phyloP scores from a whole-genome alignment of 75 land plant genomes.

The Picea sitchensis region DNA sequence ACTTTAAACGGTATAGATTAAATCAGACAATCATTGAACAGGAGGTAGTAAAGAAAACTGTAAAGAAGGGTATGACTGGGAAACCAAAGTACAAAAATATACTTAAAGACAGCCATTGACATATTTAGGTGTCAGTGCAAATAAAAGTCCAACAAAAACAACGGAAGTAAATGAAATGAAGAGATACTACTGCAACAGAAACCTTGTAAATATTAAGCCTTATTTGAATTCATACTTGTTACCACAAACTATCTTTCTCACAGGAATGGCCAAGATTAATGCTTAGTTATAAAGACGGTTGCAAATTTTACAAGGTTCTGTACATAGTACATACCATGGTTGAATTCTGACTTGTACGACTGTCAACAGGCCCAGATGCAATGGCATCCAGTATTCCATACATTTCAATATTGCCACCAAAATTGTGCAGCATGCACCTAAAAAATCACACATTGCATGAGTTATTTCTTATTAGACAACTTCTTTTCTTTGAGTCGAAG shows the following conservation, averaged over 20 bases:
- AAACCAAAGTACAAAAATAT: no score
- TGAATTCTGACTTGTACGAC: constrained; percentile 70
- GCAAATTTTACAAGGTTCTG: neutral
- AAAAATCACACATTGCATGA: neutral
- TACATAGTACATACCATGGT: constrained; percentile 77
- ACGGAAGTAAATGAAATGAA: neutral
- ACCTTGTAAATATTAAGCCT: neutral
- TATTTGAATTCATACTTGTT: neutral
- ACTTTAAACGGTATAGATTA: no score
- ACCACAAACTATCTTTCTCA: neutral
- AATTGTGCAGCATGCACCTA: constrained; percentile 99
- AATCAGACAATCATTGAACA: neutral
- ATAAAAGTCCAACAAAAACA: neutral
- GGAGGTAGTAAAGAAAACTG: neutral
- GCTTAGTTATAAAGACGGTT: neutral
- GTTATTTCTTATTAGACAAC: neutral
- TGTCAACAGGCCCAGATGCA: constrained; percentile 89
- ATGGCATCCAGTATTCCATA: constrained; percentile 83
- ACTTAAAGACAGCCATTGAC: neutral
- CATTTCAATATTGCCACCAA: constrained; percentile 99
- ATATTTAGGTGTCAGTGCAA: neutral
- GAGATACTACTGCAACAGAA: constrained; percentile 1
- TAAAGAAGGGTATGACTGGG: neutral
- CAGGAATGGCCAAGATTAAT: neutral
- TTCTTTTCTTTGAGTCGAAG: neutral